A percentile compares a stretch with the other conserved stretches of the same genome.
phyloP scores from a whole-genome alignment of 495 filamentous ascomycete genomes.

The Poronia punctata region DNA sequence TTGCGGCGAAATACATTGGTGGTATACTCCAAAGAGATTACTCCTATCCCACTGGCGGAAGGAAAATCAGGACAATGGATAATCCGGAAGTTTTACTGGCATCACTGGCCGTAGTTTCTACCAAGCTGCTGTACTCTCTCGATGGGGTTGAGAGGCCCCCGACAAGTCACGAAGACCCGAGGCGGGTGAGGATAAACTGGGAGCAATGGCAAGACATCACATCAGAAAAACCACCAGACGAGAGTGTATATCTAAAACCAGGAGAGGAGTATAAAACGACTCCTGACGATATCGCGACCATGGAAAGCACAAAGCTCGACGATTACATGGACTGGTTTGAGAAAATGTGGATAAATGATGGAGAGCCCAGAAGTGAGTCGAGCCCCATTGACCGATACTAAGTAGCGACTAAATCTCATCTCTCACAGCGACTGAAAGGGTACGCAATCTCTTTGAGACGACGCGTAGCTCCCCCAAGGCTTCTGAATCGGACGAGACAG shows the following conservation, averaged over 20 bases:
- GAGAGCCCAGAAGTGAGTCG: slow-evolving; percentile 34
- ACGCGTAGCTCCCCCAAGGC: not conserved
- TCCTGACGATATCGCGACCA: slow-evolving; percentile 60
- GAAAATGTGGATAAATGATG: slow-evolving; percentile 57
- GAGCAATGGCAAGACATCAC: slow-evolving; percentile 56
- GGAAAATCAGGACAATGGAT: slow-evolving; percentile 27
- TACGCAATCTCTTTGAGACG: slow-evolving; percentile 8
- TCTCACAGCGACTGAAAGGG: slow-evolving; percentile 6
- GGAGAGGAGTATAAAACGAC: slow-evolving; percentile 41
- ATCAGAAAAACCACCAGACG: slow-evolving; percentile 16
- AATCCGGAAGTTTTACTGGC: slow-evolving; percentile 71
- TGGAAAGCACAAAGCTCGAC: slow-evolving; percentile 64
- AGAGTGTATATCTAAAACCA: slow-evolving; percentile 2
- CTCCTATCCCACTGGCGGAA: slow-evolving; percentile 39
- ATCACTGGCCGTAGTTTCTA: slow-evolving; percentile 63
- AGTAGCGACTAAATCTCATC: not conserved
- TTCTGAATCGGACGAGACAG: not conserved
- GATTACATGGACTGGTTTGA: slow-evolving; percentile 89
- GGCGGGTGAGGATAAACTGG: slow-evolving; percentile 63
- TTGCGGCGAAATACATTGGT: slow-evolving; percentile 51
- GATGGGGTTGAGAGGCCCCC: slow-evolving; percentile 56
- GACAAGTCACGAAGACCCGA: slow-evolving; percentile 49
- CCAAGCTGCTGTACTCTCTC: slow-evolving; percentile 74
- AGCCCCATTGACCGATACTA: not conserved
- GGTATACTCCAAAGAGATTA: slow-evolving; percentile 50